Evolutionary conservation across 805 yeast species (phyloP), one percentile per base, ranked within the genome.

Genomic region (Pichia cephalocereana): DNA sequence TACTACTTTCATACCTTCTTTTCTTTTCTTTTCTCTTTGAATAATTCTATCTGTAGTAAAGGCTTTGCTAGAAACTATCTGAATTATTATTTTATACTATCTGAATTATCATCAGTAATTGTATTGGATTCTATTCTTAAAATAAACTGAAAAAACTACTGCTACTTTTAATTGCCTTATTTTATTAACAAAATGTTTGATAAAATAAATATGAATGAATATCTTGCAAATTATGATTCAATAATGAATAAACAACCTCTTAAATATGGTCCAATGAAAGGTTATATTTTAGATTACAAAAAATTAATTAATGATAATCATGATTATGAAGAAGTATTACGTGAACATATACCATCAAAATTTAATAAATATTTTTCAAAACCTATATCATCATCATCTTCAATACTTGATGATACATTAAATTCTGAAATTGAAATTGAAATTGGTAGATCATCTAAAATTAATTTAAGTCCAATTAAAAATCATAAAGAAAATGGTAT

Each of bases 251-350:
- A 56, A 9, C 46, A 53, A 38, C 69, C 69, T 7, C 40, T 65
- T 3, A 59, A 56, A 10, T 54, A 52, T 45, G 66, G 69, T 6
- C 62, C 59, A 38, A 53, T 62, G 52, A 56, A 53, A 26, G 68
- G 68, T 3, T 52, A 57, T 43, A 46, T 55, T 7, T 52, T 65
- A 18, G 40, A 57, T 30, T 52, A 55, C 31, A 51, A 52, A 14
- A 47, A 52, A 9, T 62, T 56, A 43, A 51, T 56, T 41, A 44
- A 46, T 32, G 64, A 62, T 39, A 49, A 46, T 37, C 54, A 57
- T 4, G 69, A 65, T 48, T 59, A 56, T 41, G 69, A 65, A 31
- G 51, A 61, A 1, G 41, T 65, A 8, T 46, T 65, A 30, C 48
- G 67, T 43, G 54, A 56, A 43, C 52, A 63, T 41, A 50, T 65